phyloP scores from a whole-genome alignment of 768 basidiomycete genomes.

The Phanerodontia chrysosporium region DNA sequence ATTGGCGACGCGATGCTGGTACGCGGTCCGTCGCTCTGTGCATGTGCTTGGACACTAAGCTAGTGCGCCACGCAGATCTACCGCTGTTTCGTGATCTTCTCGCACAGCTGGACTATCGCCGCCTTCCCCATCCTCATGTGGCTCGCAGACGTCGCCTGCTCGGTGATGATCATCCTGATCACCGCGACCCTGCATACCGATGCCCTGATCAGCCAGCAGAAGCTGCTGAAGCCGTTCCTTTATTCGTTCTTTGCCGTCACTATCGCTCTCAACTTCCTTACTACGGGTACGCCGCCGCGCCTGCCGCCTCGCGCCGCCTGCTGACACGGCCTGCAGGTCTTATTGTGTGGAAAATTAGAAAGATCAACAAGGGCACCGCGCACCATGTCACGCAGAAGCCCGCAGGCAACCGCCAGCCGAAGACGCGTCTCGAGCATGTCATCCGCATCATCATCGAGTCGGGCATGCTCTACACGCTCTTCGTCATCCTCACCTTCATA shows the following conservation, averaged over 20 bases:
- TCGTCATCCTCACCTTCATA: slow-evolving; percentile 19
- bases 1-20: slow-evolving; percentile 15
- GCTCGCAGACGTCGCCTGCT: slow-evolving; percentile 15
- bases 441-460: slow-evolving; percentile 30
- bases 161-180: slow-evolving; percentile 7
- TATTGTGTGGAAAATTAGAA: slow-evolving; percentile 10
- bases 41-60: neutral
- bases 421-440: slow-evolving; percentile 9
- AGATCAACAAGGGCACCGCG: slow-evolving; percentile 4
- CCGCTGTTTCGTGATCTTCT: slow-evolving; percentile 25
- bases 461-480: slow-evolving; percentile 24
- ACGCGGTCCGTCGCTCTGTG: neutral
- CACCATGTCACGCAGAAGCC: neutral
- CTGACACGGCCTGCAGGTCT: neutral
- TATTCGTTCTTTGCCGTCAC: slow-evolving; percentile 10
- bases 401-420: neutral
- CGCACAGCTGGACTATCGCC: slow-evolving; percentile 16
- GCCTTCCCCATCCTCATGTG: slow-evolving; percentile 18
- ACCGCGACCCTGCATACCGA: slow-evolving; percentile 4
- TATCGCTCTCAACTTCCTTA: slow-evolving; percentile 10
- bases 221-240: slow-evolving; percentile 10
- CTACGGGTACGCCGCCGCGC: slow-evolving; percentile 2
- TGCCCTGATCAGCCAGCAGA: slow-evolving; percentile 5
- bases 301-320: neutral
- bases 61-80: slow-evolving; percentile 8